Evolutionary conservation across 2,329 filamentous ascomycete species (phyloP), one percentile per base, ranked within the genome.

Genomic region (Colletotrichum sublineola): DNA sequence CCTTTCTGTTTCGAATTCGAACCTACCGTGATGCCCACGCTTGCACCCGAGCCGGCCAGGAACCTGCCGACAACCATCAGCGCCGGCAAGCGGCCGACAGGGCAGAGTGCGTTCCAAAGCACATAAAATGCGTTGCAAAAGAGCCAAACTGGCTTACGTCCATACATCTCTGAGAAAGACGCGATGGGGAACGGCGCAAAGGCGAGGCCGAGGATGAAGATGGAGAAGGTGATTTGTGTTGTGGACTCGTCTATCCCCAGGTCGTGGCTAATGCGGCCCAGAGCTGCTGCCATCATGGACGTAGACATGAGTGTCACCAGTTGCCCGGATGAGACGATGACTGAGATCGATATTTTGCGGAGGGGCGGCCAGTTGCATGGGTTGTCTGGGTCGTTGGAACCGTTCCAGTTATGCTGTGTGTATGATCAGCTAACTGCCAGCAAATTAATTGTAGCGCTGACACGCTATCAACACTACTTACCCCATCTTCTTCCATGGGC

Each of bases 41-140:
- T 77, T 1, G 80, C 80, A 0, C 80, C 81, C 1, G 75, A 76
- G 7, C 92, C 92, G 5, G 87, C 86, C 2, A 92, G 74, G 74
- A 92, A 87, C 1, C 91, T 87, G 75, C 92, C 90, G 5, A 81
- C 84, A 61, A 91, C 86, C 52, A 92, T 82, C 61, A 85, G 78
- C 20, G 79, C 81, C n/a, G 89, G 77, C 9, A 80, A 83, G 0
- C 84, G 84, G 1, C 86, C 84, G 24, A 87, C 77, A 0, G 89
- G 88, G 76, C 87, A 87, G 18, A 81, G 88, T 11, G 84, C 75
- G 38, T 78, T 84, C 58, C 81, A 83, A 12, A 73, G 73, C 36
- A 81, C 67, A 73, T 78, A 83, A 46, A 79, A 66, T 33, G 79
- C 60, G 44, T 78, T 80, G 70, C 79, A 81, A 46, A 76, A 62